These are phyloP conservation scores for Ustilago lituana DNA, from an alignment of 1,284 basidiomycete genomes.

Conservation along the genomic window DNA sequence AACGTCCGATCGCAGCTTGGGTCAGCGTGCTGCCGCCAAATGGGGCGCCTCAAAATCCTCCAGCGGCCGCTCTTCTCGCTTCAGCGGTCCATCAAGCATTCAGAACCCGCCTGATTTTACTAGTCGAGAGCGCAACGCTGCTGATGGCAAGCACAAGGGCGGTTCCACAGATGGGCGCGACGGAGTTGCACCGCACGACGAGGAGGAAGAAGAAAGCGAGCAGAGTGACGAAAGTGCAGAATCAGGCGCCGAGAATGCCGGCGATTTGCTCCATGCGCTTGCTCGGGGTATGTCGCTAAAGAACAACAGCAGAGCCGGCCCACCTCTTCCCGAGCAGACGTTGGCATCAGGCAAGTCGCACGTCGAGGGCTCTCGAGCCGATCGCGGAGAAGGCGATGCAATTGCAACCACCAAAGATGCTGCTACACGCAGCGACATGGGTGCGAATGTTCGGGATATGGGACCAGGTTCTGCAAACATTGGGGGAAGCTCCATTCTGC, in stretches of 20 bases:
- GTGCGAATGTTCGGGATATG: background rate
- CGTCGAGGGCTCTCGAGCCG: background rate
- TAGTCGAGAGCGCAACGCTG: slow-evolving; percentile 27
- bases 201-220: slow-evolving; percentile 28
- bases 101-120: slow-evolving; percentile 36
- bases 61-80: slow-evolving; percentile 29
- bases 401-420: no score
- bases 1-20: slow-evolving; percentile 12
- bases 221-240: slow-evolving; percentile 36
- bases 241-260: slow-evolving; percentile 33
- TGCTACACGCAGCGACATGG: background rate
- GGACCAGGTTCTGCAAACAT: background rate
- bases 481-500: background rate
- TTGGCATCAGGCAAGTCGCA: background rate
- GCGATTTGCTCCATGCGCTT: slow-evolving; percentile 29
- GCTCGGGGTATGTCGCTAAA: slow-evolving; percentile 25
- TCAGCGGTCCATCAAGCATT: slow-evolving; percentile 19
- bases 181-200: background rate
- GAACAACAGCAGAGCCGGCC: background rate
- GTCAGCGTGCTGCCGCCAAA: slow-evolving; percentile 7
- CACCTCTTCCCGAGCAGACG: background rate
- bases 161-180: background rate
- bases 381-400: background rate
- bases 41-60: slow-evolving; percentile 20
- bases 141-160: background rate